Conservation (phyloP, 371 early-diverging fungal species). For the Parasitella parasitica region DNA sequence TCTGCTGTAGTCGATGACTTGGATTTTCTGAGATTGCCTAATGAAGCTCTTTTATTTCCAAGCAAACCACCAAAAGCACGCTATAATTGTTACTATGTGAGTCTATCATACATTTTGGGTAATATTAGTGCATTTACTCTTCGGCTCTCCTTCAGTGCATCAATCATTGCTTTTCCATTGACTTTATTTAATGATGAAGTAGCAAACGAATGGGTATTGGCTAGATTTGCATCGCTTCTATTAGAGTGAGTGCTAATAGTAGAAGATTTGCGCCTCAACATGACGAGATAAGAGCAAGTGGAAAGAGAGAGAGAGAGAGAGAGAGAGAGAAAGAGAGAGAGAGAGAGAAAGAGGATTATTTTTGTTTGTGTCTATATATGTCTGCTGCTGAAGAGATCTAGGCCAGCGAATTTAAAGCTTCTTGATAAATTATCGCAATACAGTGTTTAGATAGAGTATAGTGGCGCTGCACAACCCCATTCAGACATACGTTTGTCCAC, state of each 20-base stretch:
- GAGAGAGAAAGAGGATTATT: background rate
- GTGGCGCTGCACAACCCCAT: conserved; percentile 8
- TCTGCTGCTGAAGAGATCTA: conserved; percentile 2
- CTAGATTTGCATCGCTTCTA: background rate
- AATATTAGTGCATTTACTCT: conserved; percentile 4
- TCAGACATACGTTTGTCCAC: conserved; percentile 13
- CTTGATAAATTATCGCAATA: background rate
- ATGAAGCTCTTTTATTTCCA: conserved; percentile 34
- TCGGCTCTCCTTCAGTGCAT: conserved; percentile 22
- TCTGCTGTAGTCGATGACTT: conserved; percentile 45
- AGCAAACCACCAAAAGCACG: conserved; percentile 26
- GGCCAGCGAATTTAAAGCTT: background rate
- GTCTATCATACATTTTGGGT: background rate
- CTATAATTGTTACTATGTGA: conserved; percentile 10
- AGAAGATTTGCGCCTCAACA: conserved; percentile 27
- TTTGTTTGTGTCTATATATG: conserved; percentile 1
- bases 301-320: conserved; percentile 6
- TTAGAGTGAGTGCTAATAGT: conserved; percentile 8
- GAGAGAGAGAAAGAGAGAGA: background rate
- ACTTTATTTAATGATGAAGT: conserved; percentile 8
- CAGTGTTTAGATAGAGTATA: background rate
- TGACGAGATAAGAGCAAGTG: background rate
- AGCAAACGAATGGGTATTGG: background rate
- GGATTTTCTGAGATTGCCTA: conserved; percentile 38
- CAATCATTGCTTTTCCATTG: conserved; percentile 20